Evolutionary conservation across 805 yeast genomes (phyloP), one percentile per base, ranked within the genome.

Genomic region (Saccharomycopsis schoenii): DNA sequence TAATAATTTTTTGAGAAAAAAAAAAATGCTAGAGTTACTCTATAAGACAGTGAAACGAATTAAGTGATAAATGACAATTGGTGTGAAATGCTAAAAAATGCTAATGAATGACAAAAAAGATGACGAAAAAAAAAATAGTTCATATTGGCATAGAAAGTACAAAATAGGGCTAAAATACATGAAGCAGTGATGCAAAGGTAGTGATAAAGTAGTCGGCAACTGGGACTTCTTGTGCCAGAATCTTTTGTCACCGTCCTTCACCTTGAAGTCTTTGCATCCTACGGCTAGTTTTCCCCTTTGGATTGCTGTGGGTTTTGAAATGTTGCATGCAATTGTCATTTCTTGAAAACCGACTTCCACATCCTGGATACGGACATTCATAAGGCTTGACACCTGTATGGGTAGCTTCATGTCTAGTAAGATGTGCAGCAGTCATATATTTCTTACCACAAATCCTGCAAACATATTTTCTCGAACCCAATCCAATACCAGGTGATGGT

Each of bases 241-340:
- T 29, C 34, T 47, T 25, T 21, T 11, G 21, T 47, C 34, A 47
- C 34, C 11, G 19, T 10, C 52, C 52, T 4, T 47, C 52, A n/a
- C 52, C 52, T 24, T 47, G 52, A 24, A 47, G 52, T 24, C 55
- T 58, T 15, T 56, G 57, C 65, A 62, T 62, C 21, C 65, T 55
- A 19, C 63, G 54, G 9, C 60, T 51, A n/a, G 65, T 61, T 58
- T 61, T 62, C 14, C 65, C 65, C 34, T 59, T 17, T 12, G 65
- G 65, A 50, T 62, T 62, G 56, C 59, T 58, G 36, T 62, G 65
- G 12, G 65, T 62, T 36, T 58, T 62, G 58, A 37, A 62, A 41
- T 62, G 65, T 55, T 62, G 65, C 63, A 58, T 60, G 25, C 65
- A 60, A 57, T 62, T 62, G 51, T 62, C 65, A 41, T 59, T 60